Evolutionary conservation across 306 rosid genomes (phyloP).

Genomic region (Dalbergia cochinchinensis): DNA sequence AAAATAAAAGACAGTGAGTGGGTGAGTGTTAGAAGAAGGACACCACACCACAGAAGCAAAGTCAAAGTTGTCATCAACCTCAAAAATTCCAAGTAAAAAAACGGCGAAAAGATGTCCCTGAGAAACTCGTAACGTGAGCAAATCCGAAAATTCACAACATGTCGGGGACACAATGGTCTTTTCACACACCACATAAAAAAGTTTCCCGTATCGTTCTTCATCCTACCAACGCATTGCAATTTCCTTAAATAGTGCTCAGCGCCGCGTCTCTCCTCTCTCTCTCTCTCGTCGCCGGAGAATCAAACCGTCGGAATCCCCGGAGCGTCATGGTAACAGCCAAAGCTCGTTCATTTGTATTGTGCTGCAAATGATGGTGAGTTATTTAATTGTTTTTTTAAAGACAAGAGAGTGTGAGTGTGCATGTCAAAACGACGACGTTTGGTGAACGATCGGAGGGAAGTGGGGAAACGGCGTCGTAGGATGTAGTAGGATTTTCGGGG

Average conservation of each 20-base stretch:
- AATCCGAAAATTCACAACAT: constrained; percentile 22
- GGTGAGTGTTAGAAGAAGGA: not conserved
- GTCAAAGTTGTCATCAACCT: constrained; percentile 24
- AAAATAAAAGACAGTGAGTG: not conserved
- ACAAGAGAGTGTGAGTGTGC: constrained; percentile 37
- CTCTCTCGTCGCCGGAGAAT: constrained; percentile 46
- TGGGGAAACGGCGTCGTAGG: constrained; percentile 53
- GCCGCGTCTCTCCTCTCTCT: constrained; percentile 26
- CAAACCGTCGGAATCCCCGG: not conserved
- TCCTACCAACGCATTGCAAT: constrained; percentile 49
- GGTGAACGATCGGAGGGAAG: constrained; percentile 50
- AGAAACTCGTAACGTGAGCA: not conserved
- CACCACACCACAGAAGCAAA: not conserved
- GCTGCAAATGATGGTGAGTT: not conserved
- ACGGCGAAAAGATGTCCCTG: constrained; percentile 12
- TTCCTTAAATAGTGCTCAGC: constrained; percentile 36
- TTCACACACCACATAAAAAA: constrained; percentile 1
- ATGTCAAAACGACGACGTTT: constrained; percentile 70
- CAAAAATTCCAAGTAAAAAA: constrained; percentile 1
- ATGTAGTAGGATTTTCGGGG: constrained; percentile 46
- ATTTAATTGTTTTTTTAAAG: not conserved
- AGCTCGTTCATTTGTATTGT: not conserved
- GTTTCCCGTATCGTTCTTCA: constrained; percentile 39
- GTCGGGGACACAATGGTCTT: constrained; percentile 45
- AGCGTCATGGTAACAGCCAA: not conserved